Base-by-base conservation (phyloP, 2,329 filamentous ascomycete species). In the Sordariomycetes sp. region DNA sequence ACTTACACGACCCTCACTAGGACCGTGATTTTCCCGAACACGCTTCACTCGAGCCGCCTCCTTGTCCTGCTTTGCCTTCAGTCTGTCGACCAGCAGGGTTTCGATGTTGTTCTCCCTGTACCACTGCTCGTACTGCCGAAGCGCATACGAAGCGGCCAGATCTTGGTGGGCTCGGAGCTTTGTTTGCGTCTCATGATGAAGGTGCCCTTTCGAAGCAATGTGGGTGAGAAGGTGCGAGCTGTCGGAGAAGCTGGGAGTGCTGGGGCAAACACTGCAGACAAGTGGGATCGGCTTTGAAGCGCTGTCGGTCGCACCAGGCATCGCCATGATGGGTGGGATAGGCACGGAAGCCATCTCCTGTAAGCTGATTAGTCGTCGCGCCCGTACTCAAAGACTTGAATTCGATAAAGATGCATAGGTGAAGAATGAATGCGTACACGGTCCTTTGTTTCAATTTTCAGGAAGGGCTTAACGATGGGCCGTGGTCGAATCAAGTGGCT, bases 221-320 rank as follows among this genome's bases (percentile, higher is more conserved):
- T 96, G 90, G 10, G 90, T 96, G 51, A 96, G 74, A 24, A 95
- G 68, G 57, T 95, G 90, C 21, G 88, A 94, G 29, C 87, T 69
- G 57, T 96, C 90, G 36, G 86, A 94, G 61, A 95, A 95, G 20
- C 62, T 73, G 25, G 86, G 85, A 40, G 72, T 72, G 45, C 81
- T 85, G 23, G 83, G 81, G 54, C 90, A 96, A 45, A 94, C 80
- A 49, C 70, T 79, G 73, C 90, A 96, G 46, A 76, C 63, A 32
- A 95, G 75, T 37, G 82, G 77, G 39, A 87, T 79, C 31, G 53
- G 46, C 37, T 38, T 46, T 21, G 41, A 37, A 15, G 39, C 40
- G 30, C 40, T 43, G 33, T 36, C 42, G 29, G 30, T 6, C 14
- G 23, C 11, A n/a, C 8, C n/a, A n/a, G n/a, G n/a, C n/a, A n/a